phyloP scores from a whole-genome alignment of 1,284 basidiomycete genomes.

The Malassezia restricta region DNA sequence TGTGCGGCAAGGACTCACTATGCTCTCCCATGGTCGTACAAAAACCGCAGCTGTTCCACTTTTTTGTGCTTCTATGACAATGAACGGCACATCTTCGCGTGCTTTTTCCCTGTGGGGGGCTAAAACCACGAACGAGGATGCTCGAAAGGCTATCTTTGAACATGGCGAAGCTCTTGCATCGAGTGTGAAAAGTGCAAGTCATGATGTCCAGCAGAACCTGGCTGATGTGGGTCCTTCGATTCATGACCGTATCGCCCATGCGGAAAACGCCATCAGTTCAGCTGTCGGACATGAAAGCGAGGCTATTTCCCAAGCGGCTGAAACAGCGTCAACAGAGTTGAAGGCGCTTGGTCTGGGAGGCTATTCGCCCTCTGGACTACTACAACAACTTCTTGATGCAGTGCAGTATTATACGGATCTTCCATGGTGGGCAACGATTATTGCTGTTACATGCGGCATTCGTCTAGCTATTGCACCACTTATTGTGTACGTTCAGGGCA shows the following conservation, averaged over 20 bases:
- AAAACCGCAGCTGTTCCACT: too few species aligned
- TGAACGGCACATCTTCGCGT: background rate
- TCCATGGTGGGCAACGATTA: conserved; percentile 52
- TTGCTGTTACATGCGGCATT: conserved; percentile 59
- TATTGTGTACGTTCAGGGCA: conserved; percentile 57
- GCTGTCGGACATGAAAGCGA: background rate
- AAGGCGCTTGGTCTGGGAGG: conserved; percentile 60
- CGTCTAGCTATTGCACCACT: conserved; percentile 62
- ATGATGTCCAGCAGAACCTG: background rate
- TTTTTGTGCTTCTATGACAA: too few species aligned
- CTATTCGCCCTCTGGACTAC: conserved; percentile 52
- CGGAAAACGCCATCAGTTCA: background rate
- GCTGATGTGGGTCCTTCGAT: background rate
- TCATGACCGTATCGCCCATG: conserved; percentile 6
- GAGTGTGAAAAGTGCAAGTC: background rate
- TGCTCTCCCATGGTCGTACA: too few species aligned
- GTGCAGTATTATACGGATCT: conserved; percentile 60
- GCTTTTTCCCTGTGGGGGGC: conserved; percentile 4
- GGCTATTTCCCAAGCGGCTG: background rate
- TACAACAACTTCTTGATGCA: conserved; percentile 57
- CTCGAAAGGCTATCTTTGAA: conserved; percentile 2
- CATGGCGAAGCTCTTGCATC: background rate
- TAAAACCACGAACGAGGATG: background rate
- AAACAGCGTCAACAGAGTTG: conserved; percentile 51
- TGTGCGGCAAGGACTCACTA: background rate